Percentiles rank a stretch among this genome's conserved stretches.
These are phyloP conservation scores for Begonia peltatifolia DNA, from an alignment of 306 rosid species.

Conservation along the genomic window DNA sequence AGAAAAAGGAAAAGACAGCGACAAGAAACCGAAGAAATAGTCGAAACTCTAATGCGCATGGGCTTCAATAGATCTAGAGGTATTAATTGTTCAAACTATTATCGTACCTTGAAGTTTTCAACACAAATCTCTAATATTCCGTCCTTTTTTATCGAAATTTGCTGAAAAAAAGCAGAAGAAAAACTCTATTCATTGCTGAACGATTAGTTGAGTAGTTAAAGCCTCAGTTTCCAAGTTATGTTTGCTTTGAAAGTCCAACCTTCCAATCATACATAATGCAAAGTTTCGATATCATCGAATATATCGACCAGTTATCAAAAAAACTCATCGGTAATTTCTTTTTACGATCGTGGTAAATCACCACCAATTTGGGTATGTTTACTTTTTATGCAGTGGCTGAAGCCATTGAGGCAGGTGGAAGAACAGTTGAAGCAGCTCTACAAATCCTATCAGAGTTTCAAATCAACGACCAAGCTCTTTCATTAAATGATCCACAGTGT, in stretches of 20 bases:
- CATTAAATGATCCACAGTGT: constrained; percentile 9
- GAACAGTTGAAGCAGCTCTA: constrained; percentile 29
- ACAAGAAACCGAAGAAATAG: constrained; percentile 28
- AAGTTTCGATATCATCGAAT: too few relatives aligned
- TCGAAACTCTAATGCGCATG: constrained; percentile 45
- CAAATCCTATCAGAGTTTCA: constrained; percentile 23
- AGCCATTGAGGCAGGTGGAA: constrained; percentile 38
- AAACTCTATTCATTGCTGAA: too few relatives aligned
- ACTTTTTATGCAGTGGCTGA: constrained; percentile 39
- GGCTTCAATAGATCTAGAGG: constrained; percentile 84
- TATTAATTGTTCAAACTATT: constrained; percentile 5
- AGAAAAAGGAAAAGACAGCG: constrained; percentile 50
- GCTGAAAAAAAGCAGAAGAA: too few relatives aligned
- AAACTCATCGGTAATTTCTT: too few relatives aligned
- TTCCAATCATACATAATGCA: too few relatives aligned
- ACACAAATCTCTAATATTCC: too few relatives aligned
- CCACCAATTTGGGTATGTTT: background rate
- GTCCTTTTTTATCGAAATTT: too few relatives aligned
- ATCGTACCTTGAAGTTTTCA: background rate
- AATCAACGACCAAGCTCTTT: constrained; percentile 6
- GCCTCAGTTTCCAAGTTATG: too few relatives aligned
- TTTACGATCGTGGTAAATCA: too few relatives aligned
- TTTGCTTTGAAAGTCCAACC: too few relatives aligned
- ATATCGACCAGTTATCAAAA: too few relatives aligned
- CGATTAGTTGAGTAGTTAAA: too few relatives aligned